Evolutionary conservation across 2,329 filamentous ascomycete genomes (phyloP).

Genomic region (Rachicladosporium sp.): DNA sequence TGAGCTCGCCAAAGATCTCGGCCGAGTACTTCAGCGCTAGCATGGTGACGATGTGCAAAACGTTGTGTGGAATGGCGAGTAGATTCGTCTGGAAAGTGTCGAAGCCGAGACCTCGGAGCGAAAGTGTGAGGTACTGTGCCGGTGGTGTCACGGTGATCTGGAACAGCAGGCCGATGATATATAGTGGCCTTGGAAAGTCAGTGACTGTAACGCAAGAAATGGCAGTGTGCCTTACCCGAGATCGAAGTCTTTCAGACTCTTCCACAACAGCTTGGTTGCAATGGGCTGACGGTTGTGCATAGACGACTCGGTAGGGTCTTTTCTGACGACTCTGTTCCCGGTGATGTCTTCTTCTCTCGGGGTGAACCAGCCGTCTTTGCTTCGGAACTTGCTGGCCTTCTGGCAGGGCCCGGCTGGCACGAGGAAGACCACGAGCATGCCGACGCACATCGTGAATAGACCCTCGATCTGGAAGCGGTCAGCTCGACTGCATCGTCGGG

Average conservation of each 20-base stretch:
- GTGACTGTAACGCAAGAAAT: too few species aligned
- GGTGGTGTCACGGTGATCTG: conserved; percentile 41
- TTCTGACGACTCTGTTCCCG: conserved; percentile 49
- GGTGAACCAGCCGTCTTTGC: conserved; percentile 50
- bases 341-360: conserved; percentile 51
- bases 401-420: conserved; percentile 49
- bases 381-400: conserved; percentile 49
- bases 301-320: conserved; percentile 42
- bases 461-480: conserved; percentile 29
- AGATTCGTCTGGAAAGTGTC: conserved; percentile 51
- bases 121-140: conserved; percentile 47
- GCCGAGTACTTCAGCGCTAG: neutral
- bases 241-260: conserved; percentile 26
- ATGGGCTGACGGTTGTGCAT: conserved; percentile 50
- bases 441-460: conserved; percentile 40
- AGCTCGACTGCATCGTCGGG: neutral
- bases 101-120: conserved; percentile 45
- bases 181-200: conserved; percentile 16
- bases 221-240: conserved; percentile 2
- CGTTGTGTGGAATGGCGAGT: conserved; percentile 42
- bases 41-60: conserved; percentile 27
- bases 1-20: conserved; percentile 28
- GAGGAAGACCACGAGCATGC: conserved; percentile 41
- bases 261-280: conserved; percentile 35
- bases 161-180: conserved; percentile 41